Evolutionary conservation across 164 flowering plant species (phyloP).

Genomic region (Vitis labrusca): DNA sequence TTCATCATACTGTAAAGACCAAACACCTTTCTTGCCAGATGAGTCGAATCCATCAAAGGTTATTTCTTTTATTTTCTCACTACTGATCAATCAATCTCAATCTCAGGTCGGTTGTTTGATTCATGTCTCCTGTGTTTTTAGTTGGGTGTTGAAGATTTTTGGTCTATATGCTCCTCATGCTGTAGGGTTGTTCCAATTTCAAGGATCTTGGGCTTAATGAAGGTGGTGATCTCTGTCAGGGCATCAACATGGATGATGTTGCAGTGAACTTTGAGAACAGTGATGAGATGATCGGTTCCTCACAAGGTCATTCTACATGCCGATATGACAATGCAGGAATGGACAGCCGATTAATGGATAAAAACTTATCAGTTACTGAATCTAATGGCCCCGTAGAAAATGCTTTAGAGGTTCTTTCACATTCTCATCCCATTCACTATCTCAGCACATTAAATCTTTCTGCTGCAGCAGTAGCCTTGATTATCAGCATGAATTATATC

Average conservation of each 20-base stretch:
- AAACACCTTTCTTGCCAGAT: constrained; percentile 20
- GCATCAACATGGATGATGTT: constrained; percentile 41
- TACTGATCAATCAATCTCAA: neutral
- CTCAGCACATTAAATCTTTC: too few species aligned
- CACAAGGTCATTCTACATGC: constrained; percentile 27
- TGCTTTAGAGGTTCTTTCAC: constrained; percentile 47
- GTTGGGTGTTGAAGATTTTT: neutral
- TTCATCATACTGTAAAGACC: constrained; percentile 27
- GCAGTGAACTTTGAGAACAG: constrained; percentile 32
- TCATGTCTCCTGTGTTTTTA: neutral
- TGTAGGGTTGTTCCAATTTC: constrained; percentile 30
- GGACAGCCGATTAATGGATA: constrained; percentile 45
- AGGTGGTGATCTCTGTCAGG: constrained; percentile 36
- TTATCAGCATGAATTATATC: too few species aligned
- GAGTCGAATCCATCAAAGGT: constrained; percentile 36
- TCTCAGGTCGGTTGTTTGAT: neutral
- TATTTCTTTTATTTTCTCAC: neutral
- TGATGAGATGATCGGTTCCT: constrained; percentile 40
- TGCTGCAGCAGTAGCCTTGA: too few species aligned
- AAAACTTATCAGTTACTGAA: constrained; percentile 39
- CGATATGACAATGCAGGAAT: constrained; percentile 33
- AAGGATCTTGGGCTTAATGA: constrained; percentile 37
- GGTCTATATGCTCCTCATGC: constrained; percentile 4
- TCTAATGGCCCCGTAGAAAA: constrained; percentile 38
- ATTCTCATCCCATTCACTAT: neutral